Conservation (phyloP, 192 early-diverging fungal species). For the Mortierella hygrophila region DNA sequence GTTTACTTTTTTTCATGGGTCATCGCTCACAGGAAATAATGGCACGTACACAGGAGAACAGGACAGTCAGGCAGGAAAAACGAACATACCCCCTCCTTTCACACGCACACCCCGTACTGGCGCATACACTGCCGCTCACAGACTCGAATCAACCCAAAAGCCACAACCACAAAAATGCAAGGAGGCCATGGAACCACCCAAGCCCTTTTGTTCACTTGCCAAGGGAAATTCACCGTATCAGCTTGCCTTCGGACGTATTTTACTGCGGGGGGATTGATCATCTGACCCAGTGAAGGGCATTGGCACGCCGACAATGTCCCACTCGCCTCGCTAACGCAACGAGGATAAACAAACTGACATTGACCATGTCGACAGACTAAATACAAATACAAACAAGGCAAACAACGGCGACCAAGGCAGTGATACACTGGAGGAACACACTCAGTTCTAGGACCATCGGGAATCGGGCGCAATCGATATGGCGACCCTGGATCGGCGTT, state of each 20-base stretch:
- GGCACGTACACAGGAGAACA: not conserved
- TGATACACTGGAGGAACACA: not conserved
- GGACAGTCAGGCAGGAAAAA: not conserved
- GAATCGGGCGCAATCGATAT: conserved; percentile 1
- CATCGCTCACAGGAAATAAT: not conserved
- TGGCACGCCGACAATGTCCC: not conserved
- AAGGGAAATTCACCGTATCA: not conserved
- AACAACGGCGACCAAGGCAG: not conserved
- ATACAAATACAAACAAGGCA: not conserved
- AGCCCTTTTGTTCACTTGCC: not conserved
- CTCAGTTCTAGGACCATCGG: not conserved
- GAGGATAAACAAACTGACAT: not conserved
- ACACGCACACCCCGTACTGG: not conserved
- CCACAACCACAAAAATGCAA: not conserved
- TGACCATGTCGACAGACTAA: not conserved
- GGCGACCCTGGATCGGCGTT: not conserved
- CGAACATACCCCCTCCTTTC: not conserved
- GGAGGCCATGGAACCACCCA: not conserved
- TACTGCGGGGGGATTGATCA: conserved; percentile 6
- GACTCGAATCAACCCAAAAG: not conserved
- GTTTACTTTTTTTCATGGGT: not conserved
- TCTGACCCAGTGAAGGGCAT: not conserved
- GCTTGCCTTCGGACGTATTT: conserved; percentile 6
- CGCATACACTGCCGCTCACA: not conserved
- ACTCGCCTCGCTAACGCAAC: too few species aligned